Evolutionary conservation across 768 basidiomycete genomes (phyloP), one percentile per base, ranked within the genome.

Genomic region (Symmetrospora coprosmae): DNA sequence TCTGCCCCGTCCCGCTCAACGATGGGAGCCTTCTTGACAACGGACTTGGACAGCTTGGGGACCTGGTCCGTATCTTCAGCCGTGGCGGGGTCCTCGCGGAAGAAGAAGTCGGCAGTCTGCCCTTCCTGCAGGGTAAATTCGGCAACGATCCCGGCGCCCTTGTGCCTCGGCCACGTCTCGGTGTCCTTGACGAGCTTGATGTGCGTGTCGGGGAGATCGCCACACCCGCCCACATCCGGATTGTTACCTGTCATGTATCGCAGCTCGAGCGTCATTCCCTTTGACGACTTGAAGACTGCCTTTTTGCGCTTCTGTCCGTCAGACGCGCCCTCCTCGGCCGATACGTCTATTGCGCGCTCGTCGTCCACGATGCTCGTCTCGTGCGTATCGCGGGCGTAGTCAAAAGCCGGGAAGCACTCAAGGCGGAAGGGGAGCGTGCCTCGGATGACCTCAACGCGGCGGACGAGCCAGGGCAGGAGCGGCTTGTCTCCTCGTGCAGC

Each of bases 391-490:
- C 85, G 78, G 0, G 88, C 90, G 67, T 99, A 99, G 72, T 94
- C 84, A 80, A 99, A 99, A 0, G 90, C 92, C 0, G 92, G 92
- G 0, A 87, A 88, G 67, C 87, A 90, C 74, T 97, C 87, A 72
- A 96, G 78, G 60, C 80, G 77, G 52, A 92, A 76, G 0, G 86
- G 82, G 31, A 94, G 75, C 6, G 70, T 78, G 0, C 92, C 92
- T 17, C 92, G 84, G 65, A 96, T 81, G 61, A 87, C 84, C 76
- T 85, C 71, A 41, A 91, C 80, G 47, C 84, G 82, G 1, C 88
- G 82, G 60, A 87, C 77, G 43, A 91, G 77, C 88, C 88, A 91
- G 23, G 82, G 83, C 2, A 89, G 78, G 4, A 88, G 75, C 0
- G 85, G 84, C 28, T 81, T 80, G 34, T 76, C 75, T 5, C 70